These are phyloP conservation scores for Ceratocystis cubensis DNA, from an alignment of 2,329 filamentous ascomycete genomes.

Conservation along the genomic window DNA sequence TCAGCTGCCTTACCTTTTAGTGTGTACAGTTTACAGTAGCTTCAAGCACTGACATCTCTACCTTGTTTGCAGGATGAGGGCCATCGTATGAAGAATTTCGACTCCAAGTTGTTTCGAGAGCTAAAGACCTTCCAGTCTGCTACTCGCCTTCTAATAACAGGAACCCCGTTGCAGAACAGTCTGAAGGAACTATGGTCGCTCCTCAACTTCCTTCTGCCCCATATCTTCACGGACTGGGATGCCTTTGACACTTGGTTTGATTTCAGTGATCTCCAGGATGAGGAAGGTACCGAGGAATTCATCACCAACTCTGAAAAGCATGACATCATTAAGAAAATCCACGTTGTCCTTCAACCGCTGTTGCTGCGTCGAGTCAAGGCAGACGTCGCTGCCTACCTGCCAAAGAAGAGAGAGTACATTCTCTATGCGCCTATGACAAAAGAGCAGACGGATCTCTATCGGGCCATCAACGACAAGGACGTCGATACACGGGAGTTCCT, in stretches of 20 bases:
- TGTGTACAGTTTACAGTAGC: background rate
- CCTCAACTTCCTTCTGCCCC: constrained; percentile 82
- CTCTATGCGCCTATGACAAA: constrained; percentile 83
- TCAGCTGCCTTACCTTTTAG: background rate
- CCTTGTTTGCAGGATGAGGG: constrained; percentile 61
- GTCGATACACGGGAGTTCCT: constrained; percentile 60
- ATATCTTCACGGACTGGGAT: constrained; percentile 85
- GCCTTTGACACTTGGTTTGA: constrained; percentile 96
- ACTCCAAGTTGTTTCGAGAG: constrained; percentile 81
- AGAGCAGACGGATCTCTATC: constrained; percentile 84
- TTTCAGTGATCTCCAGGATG: constrained; percentile 82
- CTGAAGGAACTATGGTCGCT: constrained; percentile 89
- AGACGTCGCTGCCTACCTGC: constrained; percentile 82
- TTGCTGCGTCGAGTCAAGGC: constrained; percentile 79
- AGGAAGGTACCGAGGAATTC: constrained; percentile 64
- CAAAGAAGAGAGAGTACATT: constrained; percentile 93
- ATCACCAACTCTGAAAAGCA: constrained; percentile 58
- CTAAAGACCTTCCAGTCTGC: constrained; percentile 80
- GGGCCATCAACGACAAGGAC: constrained; percentile 45
- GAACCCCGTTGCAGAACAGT: constrained; percentile 92
- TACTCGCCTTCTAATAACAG: constrained; percentile 83
- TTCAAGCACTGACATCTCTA: constrained; percentile 8
- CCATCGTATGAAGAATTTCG: constrained; percentile 92
- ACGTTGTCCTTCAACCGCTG: constrained; percentile 84
- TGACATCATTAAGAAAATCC: constrained; percentile 56